These are phyloP conservation scores for Elsinoe fawcettii DNA, from an alignment of 2,329 filamentous ascomycete species.

Conservation along the genomic window DNA sequence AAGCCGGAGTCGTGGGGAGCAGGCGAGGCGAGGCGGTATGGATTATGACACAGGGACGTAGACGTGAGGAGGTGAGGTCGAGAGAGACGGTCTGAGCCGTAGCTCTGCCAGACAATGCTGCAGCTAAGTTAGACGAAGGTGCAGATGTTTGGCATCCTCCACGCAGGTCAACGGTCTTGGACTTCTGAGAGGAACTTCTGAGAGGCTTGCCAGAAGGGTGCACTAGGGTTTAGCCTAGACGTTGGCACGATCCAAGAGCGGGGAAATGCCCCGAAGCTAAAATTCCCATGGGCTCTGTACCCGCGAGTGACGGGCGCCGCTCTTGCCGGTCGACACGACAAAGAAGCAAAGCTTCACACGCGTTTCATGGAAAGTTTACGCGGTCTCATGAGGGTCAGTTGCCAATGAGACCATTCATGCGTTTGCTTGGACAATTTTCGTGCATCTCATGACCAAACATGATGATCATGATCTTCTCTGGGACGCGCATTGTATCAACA, in stretches of 20 bases:
- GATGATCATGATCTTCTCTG: conserved; percentile 1
- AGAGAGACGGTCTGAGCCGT: conserved; percentile 12
- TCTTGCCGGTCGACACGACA: neutral
- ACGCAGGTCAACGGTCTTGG: conserved; percentile 2
- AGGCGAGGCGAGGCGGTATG: neutral
- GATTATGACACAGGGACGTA: neutral
- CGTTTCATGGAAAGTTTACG: conserved; percentile 3
- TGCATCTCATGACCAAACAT: conserved; percentile 4
- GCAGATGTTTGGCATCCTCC: conserved; percentile 12
- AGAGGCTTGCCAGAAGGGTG: conserved; percentile 6
- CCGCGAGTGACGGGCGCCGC: neutral
- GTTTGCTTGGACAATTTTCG: neutral
- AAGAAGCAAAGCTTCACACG: neutral
- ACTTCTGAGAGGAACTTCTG: neutral
- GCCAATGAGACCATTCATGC: conserved; percentile 3
- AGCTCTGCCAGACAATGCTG: conserved; percentile 6
- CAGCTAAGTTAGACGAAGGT: conserved; percentile 7
- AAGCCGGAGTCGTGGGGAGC: neutral
- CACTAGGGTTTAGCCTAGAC: conserved; percentile 10
- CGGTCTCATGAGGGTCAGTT: neutral
- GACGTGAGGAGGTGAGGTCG: neutral
- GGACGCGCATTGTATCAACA: neutral
- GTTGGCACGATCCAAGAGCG: conserved; percentile 5
- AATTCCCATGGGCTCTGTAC: neutral
- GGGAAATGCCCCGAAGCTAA: conserved; percentile 4